Base-by-base conservation (phyloP, 2,329 filamentous ascomycete genomes). In the Ustulina deusta region DNA sequence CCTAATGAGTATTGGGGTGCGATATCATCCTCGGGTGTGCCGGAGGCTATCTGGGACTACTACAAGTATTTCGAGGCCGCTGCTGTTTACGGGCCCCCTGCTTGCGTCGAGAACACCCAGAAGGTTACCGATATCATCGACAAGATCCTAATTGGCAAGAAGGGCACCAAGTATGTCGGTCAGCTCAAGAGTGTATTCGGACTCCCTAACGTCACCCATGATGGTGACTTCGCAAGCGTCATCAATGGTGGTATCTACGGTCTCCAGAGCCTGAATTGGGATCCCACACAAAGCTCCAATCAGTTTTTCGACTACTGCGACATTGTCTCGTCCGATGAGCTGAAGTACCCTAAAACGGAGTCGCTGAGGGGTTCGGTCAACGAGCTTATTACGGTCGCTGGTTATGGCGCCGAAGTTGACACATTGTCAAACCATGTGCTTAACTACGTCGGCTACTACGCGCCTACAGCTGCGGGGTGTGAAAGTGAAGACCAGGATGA, bases 11-110 rank as follows among this genome's bases (percentile, higher is more conserved):
- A 91, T 79, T 95, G 87, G 85, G 93, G 87, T 7, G 87, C 90
- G 4, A 95, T 97, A 57, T 90, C 91, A 0, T 94, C 91, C 0
- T 95, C 92, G 0, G 93, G 91, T 0, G 92, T 96, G 0, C 92
- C 91, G 0, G 87, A 88, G 66, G 92, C 92, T 3, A 91, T 96
- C 63, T 89, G 88, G 71, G 92, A 96, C 73, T 95, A 90, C 79
- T 95, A 92, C 85, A 77, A 86, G 73, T 89, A 88, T 72, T 83
- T 78, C 46, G 85, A 87, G 72, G 86, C 85, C 0, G 83, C 83
- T 0, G 81, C 83, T 1, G 75, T 83, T 13, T 88, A 80, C 63
- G 81, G 81, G 0, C 86, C 86, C 73, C 79, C 84, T 0, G 85
- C 87, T 36, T 96, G 93, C 75, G 85, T 94, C 40, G 79, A 82